Evolutionary conservation across 2,329 filamentous ascomycete genomes (phyloP), one percentile per base, ranked within the genome.

Genomic region (Colletotrichum cereale): DNA sequence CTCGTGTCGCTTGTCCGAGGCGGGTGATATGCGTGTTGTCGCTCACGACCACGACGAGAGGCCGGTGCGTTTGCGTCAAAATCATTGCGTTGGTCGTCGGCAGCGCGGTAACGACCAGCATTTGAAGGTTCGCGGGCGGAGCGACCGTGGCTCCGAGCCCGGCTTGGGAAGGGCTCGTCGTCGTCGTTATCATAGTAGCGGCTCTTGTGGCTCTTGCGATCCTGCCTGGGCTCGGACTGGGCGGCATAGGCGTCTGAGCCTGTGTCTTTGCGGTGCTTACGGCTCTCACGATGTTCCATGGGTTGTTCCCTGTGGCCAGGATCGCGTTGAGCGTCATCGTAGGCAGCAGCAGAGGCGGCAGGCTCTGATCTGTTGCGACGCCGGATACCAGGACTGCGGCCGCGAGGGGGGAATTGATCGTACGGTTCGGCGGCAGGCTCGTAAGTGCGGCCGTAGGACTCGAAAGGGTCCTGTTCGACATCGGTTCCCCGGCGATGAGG

Each of bases 1-100:
- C 71, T 72, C 7, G 73, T 73, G n/a, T 74, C 73, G 26, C 66
- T 66, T 42, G 66, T 73, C n/a, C 63, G 60, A 10, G 73, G 73
- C 18, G 73, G 73, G 55, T 73, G 63, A 29, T 67, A 66, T 14
- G 61, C 67, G n/a, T 68, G 63, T 12, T 67, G 68, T 11, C 69
- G 66, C 26, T 72, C 69, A 14, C 56, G 69, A 36, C 60, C 66
- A 29, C 47, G 66, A 24, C 50, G 66, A 53, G 69, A 70, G 7
- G 58, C 66, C 3, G 69, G 60, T 21, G 44, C 44, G 38, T 61
- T 52, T 2, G 44, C 34, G 24, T 67, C 68, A 47, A 58, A 62
- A n/a, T 57, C 57, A 24, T 69, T 14, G 42, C 53, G n/a, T 24
- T 44, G 38, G n/a, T 62, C 64, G 29, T 60, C 52, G 34, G 34